phyloP scores from a whole-genome alignment of 129 eudicot species.

The Dittrichia graveolens region DNA sequence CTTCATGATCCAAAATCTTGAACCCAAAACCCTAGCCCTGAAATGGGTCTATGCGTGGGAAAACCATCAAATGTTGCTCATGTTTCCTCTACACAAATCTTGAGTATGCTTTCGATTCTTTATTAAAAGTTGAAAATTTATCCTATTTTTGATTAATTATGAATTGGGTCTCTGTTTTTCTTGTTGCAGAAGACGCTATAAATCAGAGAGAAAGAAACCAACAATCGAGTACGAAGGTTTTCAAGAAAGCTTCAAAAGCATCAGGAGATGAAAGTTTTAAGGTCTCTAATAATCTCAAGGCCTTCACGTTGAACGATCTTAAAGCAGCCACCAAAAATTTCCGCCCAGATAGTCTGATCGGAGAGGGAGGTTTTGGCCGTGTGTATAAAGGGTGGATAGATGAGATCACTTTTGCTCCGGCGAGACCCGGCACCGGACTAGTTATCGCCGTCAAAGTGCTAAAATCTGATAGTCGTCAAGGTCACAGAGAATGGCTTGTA shows the following conservation, averaged over 20 bases:
- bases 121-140: background rate
- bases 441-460: constrained; percentile 65
- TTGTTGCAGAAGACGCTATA: constrained; percentile 37
- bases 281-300: constrained; percentile 45
- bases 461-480: constrained; percentile 60
- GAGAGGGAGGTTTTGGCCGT: constrained; percentile 69
- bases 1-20: background rate
- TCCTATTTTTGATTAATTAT: background rate
- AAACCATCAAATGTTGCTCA: constrained; percentile 71
- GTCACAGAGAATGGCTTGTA: constrained; percentile 82
- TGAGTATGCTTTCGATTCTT: constrained; percentile 39
- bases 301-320: constrained; percentile 59
- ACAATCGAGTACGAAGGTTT: constrained; percentile 16
- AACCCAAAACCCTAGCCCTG: constrained; percentile 7
- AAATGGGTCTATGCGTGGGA: constrained; percentile 71
- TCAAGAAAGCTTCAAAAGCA: constrained; percentile 32
- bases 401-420: constrained; percentile 50
- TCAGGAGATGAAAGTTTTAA: constrained; percentile 23
- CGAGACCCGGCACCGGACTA: constrained; percentile 58
- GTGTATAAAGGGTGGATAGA: constrained; percentile 76
- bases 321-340: constrained; percentile 61
- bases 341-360: constrained; percentile 58
- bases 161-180: background rate
- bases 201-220: constrained; percentile 17
- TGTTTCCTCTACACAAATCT: constrained; percentile 66